Conservation (phyloP, 2,329 filamentous ascomycete genomes). For the Hymenoscyphus linearis region DNA sequence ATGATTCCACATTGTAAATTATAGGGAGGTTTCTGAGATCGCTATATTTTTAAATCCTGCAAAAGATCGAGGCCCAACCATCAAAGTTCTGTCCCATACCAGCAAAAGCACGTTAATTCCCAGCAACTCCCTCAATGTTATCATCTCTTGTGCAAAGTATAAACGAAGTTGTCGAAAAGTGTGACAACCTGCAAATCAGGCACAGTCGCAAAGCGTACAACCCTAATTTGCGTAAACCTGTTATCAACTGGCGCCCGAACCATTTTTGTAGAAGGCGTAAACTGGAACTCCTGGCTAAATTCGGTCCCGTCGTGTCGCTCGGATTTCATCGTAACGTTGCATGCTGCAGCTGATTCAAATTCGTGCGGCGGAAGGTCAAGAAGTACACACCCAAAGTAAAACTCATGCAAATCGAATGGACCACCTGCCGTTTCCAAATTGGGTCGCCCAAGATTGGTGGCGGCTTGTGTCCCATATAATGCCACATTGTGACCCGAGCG, state of each 20-base stretch:
- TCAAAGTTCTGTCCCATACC: background rate
- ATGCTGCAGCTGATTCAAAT: background rate
- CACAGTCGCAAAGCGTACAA: background rate
- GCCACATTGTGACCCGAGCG: background rate
- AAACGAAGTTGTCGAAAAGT: background rate
- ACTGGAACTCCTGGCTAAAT: background rate
- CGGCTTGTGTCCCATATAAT: background rate
- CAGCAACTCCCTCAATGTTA: background rate
- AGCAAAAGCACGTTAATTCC: background rate
- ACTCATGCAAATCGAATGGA: background rate
- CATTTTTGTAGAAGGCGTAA: background rate
- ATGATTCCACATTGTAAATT: no score
- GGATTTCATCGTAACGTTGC: background rate
- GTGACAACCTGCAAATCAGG: background rate
- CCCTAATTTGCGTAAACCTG: background rate
- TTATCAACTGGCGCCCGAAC: background rate
- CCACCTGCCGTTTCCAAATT: background rate
- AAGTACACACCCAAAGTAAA: background rate
- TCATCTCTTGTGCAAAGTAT: background rate
- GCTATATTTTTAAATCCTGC: no score
- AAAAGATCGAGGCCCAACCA: no score
- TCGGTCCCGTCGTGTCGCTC: background rate
- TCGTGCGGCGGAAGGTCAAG: no score
- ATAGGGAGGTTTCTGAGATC: no score
- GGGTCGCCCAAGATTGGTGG: background rate